These are phyloP conservation scores for Aspergillus egyptiacus DNA, from an alignment of 495 filamentous ascomycete species.

Conservation along the genomic window DNA sequence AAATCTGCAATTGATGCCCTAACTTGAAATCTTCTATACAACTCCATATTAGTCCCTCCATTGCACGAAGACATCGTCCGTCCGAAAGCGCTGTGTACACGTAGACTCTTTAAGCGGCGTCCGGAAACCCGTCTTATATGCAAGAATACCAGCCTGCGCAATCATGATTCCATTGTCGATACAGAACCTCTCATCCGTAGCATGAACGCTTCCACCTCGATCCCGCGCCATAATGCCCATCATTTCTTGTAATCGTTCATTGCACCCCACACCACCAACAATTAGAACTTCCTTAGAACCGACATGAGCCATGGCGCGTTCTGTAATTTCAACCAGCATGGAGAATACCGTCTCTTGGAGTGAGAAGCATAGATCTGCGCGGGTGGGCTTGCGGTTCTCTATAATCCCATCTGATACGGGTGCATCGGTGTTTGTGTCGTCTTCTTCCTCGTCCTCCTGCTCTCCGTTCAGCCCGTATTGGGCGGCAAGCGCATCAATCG, in stretches of 20 bases:
- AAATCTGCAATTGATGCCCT: neutral
- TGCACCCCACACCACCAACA: slow-evolving; percentile 97
- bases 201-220: slow-evolving; percentile 83
- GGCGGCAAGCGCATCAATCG: slow-evolving; percentile 70
- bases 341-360: slow-evolving; percentile 92
- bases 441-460: slow-evolving; percentile 31
- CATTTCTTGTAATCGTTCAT: slow-evolving; percentile 94
- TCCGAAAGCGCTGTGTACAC: slow-evolving; percentile 91
- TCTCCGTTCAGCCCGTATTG: slow-evolving; percentile 46
- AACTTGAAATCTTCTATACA: neutral
- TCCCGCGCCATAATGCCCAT: slow-evolving; percentile 95
- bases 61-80: slow-evolving; percentile 86
- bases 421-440: neutral
- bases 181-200: slow-evolving; percentile 94
- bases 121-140: slow-evolving; percentile 69
- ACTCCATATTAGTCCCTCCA: slow-evolving; percentile 63
- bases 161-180: slow-evolving; percentile 99
- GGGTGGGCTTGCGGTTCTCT: slow-evolving; percentile 53
- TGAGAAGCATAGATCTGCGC: slow-evolving; percentile 87
- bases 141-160: slow-evolving; percentile 87
- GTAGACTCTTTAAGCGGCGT: slow-evolving; percentile 75
- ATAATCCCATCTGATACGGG: slow-evolving; percentile 14
- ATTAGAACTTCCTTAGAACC: slow-evolving; percentile 85
- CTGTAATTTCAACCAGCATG: slow-evolving; percentile 98
- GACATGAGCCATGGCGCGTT: slow-evolving; percentile 97